These are phyloP conservation scores for Phytophthora agathidicida DNA, from an alignment of 352 stramenopile genomes.

Conservation along the genomic window DNA sequence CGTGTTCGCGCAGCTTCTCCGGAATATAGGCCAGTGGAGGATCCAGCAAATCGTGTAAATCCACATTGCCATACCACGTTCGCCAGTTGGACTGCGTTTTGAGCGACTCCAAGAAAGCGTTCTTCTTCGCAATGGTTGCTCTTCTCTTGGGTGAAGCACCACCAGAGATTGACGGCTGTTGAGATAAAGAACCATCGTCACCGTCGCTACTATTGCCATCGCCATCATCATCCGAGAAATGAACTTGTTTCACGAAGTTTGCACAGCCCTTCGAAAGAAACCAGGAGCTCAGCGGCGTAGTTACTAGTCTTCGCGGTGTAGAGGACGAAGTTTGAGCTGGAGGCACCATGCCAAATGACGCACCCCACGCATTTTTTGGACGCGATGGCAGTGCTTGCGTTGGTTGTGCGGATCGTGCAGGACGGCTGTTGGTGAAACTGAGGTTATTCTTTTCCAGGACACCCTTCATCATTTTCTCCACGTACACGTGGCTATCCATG, in stretches of 20 bases:
- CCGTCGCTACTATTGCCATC: constrained; percentile 6
- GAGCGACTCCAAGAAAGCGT: constrained; percentile 58
- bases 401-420: background rate
- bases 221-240: constrained; percentile 40
- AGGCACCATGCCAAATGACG: constrained; percentile 48
- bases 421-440: background rate
- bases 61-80: constrained; percentile 60
- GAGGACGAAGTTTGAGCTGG: background rate
- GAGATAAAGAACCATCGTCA: background rate
- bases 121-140: constrained; percentile 26
- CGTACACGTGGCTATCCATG: constrained; percentile 39
- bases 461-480: constrained; percentile 34
- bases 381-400: constrained; percentile 1
- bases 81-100: constrained; percentile 53
- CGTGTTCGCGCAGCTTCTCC: constrained; percentile 24
- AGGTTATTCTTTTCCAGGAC: constrained; percentile 1
- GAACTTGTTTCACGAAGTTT: constrained; percentile 66
- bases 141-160: constrained; percentile 20
- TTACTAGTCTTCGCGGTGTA: constrained; percentile 18
- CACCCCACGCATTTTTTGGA: constrained; percentile 46
- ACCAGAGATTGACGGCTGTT: background rate
- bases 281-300: constrained; percentile 65
- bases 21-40: constrained; percentile 46
- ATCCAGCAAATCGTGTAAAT: constrained; percentile 53
- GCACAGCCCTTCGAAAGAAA: constrained; percentile 67